A percentile compares a stretch with the other conserved stretches of the same genome.
These are phyloP conservation scores for Chloromonas sp. DNA, from an alignment of 163 green algal species.

Conservation along the genomic window DNA sequence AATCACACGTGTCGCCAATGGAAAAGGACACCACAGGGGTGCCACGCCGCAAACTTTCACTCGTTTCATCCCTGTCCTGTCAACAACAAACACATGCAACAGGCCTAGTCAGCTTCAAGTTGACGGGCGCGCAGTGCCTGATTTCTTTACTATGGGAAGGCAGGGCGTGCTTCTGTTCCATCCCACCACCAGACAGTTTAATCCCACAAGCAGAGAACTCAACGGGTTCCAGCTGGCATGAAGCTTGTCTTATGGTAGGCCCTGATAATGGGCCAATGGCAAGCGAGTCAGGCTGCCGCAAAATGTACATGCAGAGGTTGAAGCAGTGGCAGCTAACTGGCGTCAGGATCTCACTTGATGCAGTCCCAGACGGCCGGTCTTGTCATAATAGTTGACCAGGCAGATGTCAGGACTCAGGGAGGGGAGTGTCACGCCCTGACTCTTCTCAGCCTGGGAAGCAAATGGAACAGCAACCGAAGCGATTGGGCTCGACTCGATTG, in stretches of 20 bases:
- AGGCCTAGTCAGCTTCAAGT: neutral
- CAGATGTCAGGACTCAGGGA: slow-evolving; percentile 39
- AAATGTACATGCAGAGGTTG: neutral
- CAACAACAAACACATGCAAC: neutral
- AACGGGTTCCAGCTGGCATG: too few relatives aligned
- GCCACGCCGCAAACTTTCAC: slow-evolving; percentile 28
- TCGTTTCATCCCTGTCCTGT: slow-evolving; percentile 37
- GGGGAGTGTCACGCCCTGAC: neutral
- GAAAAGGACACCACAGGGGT: slow-evolving; percentile 61
- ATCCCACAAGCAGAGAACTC: too few relatives aligned
- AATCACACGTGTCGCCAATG: slow-evolving; percentile 52
- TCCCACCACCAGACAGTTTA: too few relatives aligned
- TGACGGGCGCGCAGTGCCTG: too few relatives aligned
- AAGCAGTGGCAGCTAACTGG: neutral
- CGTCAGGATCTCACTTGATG: slow-evolving; percentile 39
- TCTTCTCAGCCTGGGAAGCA: too few relatives aligned
- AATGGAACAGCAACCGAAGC: too few relatives aligned
- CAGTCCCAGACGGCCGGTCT: slow-evolving; percentile 48
- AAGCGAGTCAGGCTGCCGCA: neutral
- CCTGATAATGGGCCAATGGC: neutral
- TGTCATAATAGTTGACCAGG: slow-evolving; percentile 61
- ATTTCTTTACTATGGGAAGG: too few relatives aligned
- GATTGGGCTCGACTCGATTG: too few relatives aligned
- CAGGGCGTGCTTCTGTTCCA: too few relatives aligned
- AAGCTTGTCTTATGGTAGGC: neutral